phyloP scores from a whole-genome alignment of 2,329 filamentous ascomycete species.

The Fonsecaea pedrosoi region DNA sequence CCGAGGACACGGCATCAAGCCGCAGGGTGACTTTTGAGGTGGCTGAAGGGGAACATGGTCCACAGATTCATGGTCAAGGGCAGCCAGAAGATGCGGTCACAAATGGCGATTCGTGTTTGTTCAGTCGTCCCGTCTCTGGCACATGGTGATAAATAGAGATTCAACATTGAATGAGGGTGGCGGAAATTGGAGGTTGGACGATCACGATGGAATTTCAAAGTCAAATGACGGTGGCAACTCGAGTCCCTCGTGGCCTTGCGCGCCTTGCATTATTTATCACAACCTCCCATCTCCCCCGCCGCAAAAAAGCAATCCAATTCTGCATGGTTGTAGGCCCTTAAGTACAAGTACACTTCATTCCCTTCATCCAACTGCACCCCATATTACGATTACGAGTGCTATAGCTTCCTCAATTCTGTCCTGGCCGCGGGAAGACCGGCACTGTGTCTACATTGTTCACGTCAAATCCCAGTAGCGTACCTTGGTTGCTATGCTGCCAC shows the following conservation, averaged over 20 bases:
- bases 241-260: not conserved
- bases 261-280: no score
- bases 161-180: not conserved
- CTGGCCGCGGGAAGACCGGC: slow-evolving; percentile 84
- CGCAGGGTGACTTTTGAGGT: not conserved
- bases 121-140: not conserved
- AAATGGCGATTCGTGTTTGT: not conserved
- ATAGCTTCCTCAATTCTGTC: slow-evolving; percentile 47
- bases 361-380: slow-evolving; percentile 11
- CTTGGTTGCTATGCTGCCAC: slow-evolving; percentile 81
- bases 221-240: slow-evolving; percentile 6
- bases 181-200: slow-evolving; percentile 1
- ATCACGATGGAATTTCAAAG: slow-evolving; percentile 4
- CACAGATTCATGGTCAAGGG: slow-evolving; percentile 2
- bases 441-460: slow-evolving; percentile 79
- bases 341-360: not conserved
- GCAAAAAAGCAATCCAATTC: not conserved
- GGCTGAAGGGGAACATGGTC: slow-evolving; percentile 4
- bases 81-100: not conserved
- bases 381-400: slow-evolving; percentile 24
- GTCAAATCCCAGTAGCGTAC: slow-evolving; percentile 76
- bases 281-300: not conserved
- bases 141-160: not conserved
- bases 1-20: slow-evolving; percentile 13
- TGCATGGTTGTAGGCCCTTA: not conserved